Evolutionary conservation across 73 alveolate genomes (phyloP), one percentile per base, ranked within the genome.

Genomic region (Symbiodinium pilosum): DNA sequence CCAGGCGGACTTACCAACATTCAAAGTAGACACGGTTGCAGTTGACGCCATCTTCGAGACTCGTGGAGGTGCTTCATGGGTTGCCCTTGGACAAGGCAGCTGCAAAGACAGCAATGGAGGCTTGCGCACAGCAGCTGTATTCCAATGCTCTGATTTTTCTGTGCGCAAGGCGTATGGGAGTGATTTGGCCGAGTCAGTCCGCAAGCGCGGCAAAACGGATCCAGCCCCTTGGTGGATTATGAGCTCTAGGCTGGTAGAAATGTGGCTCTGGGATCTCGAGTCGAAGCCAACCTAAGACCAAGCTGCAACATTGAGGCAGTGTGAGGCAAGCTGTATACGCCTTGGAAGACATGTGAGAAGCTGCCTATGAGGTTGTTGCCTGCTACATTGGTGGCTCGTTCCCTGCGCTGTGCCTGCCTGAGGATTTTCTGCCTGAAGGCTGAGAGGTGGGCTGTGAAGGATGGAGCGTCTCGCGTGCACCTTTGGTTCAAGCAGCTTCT

Each of bases 331-430:
- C n/a, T n/a, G n/a, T n/a, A n/a, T n/a, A n/a, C n/a, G n/a, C n/a
- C n/a, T n/a, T n/a, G n/a, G n/a, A n/a, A n/a, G n/a, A n/a, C n/a
- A n/a, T n/a, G n/a, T n/a, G n/a, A n/a, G n/a, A n/a, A n/a, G n/a
- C n/a, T n/a, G n/a, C n/a, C 8, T 32, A 9, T 40, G 73, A 89
- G 95, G 88, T 91, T 32, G 97, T 91, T n/a, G 97, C 97, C 28
- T 91, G 97, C 81, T 91, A 91, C 97, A 91, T 91, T 32, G 97
- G 88, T 6, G 89, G 88, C 21, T 68, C 89, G 4, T 91, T 91
- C 84, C 97, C 87, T 4, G 97, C 97, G 2, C 32, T 91, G 97
- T 32, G 47, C 36, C 12, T 3, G 52, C 42, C 93, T 44, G 77
- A 43, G 81, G 81, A 34, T n/a, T 64, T 18, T 54, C 32, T n/a